phyloP scores from a whole-genome alignment of 805 yeast genomes.

The Pichia membranifaciens region DNA sequence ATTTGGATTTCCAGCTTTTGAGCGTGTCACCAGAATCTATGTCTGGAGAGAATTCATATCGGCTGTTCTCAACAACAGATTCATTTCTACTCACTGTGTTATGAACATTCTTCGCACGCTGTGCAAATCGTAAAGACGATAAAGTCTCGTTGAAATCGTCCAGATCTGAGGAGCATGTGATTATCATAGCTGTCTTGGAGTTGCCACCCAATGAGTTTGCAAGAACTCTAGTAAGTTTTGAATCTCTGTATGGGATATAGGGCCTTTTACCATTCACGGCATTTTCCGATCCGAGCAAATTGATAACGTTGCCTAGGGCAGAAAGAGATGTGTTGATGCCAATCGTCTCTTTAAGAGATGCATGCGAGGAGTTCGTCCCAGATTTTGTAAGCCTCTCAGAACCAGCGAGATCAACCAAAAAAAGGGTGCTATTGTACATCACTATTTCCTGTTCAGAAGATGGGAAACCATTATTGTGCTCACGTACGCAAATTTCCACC shows the following conservation, averaged over 20 bases:
- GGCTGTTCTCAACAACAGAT: not conserved
- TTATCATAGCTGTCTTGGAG: slow-evolving; percentile 65
- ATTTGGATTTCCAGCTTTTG: slow-evolving; percentile 5
- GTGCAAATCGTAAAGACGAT: slow-evolving; percentile 69
- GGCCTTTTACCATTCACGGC: slow-evolving; percentile 32
- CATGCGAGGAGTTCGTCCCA: slow-evolving; percentile 68
- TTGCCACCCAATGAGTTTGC: slow-evolving; percentile 83
- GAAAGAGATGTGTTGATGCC: slow-evolving; percentile 76
- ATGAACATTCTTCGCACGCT: slow-evolving; percentile 49
- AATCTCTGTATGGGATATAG: slow-evolving; percentile 35
- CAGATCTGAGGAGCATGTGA: slow-evolving; percentile 64
- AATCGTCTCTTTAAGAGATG: slow-evolving; percentile 74
- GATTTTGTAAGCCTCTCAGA: slow-evolving; percentile 49
- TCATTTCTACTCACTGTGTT: slow-evolving; percentile 1
- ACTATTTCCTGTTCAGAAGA: slow-evolving; percentile 25
- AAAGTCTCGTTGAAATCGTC: slow-evolving; percentile 58
- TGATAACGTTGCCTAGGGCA: slow-evolving; percentile 74
- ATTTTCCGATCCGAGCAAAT: slow-evolving; percentile 65
- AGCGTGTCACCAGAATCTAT: not conserved
- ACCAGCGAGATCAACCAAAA: slow-evolving; percentile 81
- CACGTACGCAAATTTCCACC: slow-evolving; percentile 43
- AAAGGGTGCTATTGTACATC: slow-evolving; percentile 58
- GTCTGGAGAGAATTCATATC: not conserved
- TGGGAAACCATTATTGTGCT: slow-evolving; percentile 23
- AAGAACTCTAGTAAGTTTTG: slow-evolving; percentile 69